These are phyloP conservation scores for Tuber borchii DNA, from an alignment of 495 filamentous ascomycete genomes.

Conservation along the genomic window DNA sequence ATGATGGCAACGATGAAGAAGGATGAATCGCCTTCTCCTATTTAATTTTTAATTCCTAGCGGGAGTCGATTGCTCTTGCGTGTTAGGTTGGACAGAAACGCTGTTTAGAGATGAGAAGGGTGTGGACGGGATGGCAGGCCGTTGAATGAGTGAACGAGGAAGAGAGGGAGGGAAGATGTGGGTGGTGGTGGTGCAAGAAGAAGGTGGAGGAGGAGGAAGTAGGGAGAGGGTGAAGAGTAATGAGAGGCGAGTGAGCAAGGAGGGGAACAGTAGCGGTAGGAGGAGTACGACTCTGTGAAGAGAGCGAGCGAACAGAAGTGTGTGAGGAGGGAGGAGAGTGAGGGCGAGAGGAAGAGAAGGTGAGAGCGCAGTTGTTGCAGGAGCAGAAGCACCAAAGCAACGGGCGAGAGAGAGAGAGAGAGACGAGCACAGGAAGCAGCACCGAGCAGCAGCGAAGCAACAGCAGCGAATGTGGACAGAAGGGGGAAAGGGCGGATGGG, in stretches of 20 bases:
- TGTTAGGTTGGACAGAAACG: conserved; percentile 21
- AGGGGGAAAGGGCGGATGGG: conserved; percentile 37
- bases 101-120: conserved; percentile 21
- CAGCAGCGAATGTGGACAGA: conserved; percentile 35
- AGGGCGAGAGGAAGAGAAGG: conserved; percentile 11
- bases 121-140: conserved; percentile 11
- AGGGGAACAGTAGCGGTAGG: conserved; percentile 19
- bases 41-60: conserved; percentile 4
- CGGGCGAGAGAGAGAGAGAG: conserved; percentile 19
- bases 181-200: conserved; percentile 25
- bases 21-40: conserved; percentile 20
- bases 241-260: conserved; percentile 32
- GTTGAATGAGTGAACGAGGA: conserved; percentile 24
- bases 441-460: conserved; percentile 20
- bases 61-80: conserved; percentile 26
- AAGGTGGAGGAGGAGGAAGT: conserved; percentile 26
- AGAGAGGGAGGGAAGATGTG: conserved; percentile 23
- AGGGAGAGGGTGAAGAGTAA: conserved; percentile 26
- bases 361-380: conserved; percentile 4
- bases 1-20: conserved; percentile 19
- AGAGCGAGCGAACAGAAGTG: conserved; percentile 14
- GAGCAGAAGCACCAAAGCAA: conserved; percentile 11
- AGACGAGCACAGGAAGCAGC: conserved; percentile 16
- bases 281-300: background rate
- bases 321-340: conserved; percentile 18